Evolutionary conservation across 176 grass and related monocot genomes (phyloP).

Genomic region (Melocanna baccifera): DNA sequence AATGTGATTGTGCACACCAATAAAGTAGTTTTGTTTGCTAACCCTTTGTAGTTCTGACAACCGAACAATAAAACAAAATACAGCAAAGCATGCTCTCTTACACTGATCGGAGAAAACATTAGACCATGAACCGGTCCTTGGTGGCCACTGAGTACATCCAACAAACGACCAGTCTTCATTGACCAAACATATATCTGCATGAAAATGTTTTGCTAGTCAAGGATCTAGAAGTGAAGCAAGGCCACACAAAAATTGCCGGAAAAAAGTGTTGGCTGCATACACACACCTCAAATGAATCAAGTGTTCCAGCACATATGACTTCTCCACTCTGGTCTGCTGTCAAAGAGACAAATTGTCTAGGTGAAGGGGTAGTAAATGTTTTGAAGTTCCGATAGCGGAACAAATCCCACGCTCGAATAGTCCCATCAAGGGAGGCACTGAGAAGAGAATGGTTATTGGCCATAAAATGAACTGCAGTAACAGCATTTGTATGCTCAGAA

Average conservation of each 20-base stretch:
- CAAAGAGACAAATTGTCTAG: constrained; percentile 93
- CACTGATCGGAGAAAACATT: constrained; percentile 93
- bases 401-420: constrained; percentile 88
- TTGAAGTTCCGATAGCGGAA: constrained; percentile 95
- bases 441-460: constrained; percentile 89
- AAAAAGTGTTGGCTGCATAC: constrained; percentile 9
- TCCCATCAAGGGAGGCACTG: constrained; percentile 96
- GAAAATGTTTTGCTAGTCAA: neutral
- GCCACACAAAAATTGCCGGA: neutral
- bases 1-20: neutral
- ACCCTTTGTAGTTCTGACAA: neutral
- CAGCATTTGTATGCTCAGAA: constrained; percentile 89
- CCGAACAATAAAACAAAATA: neutral
- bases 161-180: constrained; percentile 98
- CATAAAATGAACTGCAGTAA: constrained; percentile 94
- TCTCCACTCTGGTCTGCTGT: constrained; percentile 84
- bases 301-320: constrained; percentile 94
- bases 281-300: constrained; percentile 96
- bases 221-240: constrained; percentile 12
- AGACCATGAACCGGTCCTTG: constrained; percentile 91
- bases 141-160: constrained; percentile 91
- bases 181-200: constrained; percentile 98
- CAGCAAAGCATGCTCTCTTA: constrained; percentile 37
- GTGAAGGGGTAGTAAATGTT: constrained; percentile 84
- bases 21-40: neutral